Percentiles rank a stretch among this genome's conserved stretches.
phyloP scores from a whole-genome alignment of 139 green algal species.

The Asterochloris erici region DNA sequence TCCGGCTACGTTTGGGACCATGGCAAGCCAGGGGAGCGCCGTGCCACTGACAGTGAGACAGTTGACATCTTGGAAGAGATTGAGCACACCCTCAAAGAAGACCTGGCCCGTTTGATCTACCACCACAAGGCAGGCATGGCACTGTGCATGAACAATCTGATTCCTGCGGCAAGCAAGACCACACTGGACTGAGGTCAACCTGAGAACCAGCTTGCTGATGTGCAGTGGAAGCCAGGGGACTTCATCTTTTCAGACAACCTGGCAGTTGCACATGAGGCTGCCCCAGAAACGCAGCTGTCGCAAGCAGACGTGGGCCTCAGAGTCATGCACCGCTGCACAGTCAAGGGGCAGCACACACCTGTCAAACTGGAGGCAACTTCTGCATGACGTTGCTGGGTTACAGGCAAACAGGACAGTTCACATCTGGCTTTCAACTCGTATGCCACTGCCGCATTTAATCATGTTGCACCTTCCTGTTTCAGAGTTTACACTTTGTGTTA shows the following conservation, averaged over 20 bases:
- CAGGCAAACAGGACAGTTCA: not conserved
- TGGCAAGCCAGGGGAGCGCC: conserved; percentile 22
- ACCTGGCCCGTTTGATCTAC: conserved; percentile 23
- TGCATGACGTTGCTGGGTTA: not conserved
- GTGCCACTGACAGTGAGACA: conserved; percentile 25
- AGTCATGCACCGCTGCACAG: conserved; percentile 48
- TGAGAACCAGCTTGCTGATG: not conserved
- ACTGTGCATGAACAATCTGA: not conserved
- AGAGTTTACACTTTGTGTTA: too few species aligned
- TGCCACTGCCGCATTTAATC: too few species aligned
- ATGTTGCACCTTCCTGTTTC: too few species aligned
- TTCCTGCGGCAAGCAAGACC: not conserved
- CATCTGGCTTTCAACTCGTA: not conserved
- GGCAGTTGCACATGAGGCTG: conserved; percentile 44
- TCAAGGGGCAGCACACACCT: conserved; percentile 22
- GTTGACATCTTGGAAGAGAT: conserved; percentile 32
- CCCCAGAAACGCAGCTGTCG: conserved; percentile 38
- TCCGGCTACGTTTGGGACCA: conserved; percentile 35
- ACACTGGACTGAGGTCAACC: not conserved
- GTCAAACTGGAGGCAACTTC: not conserved
- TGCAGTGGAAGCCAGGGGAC: conserved; percentile 42
- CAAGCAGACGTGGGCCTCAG: conserved; percentile 33
- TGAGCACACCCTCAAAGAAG: conserved; percentile 21
- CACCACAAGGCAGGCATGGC: not conserved
- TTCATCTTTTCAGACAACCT: conserved; percentile 56